These are phyloP conservation scores for Apostasia ramifera DNA, from an alignment of 106 monocot genomes.

Conservation along the genomic window DNA sequence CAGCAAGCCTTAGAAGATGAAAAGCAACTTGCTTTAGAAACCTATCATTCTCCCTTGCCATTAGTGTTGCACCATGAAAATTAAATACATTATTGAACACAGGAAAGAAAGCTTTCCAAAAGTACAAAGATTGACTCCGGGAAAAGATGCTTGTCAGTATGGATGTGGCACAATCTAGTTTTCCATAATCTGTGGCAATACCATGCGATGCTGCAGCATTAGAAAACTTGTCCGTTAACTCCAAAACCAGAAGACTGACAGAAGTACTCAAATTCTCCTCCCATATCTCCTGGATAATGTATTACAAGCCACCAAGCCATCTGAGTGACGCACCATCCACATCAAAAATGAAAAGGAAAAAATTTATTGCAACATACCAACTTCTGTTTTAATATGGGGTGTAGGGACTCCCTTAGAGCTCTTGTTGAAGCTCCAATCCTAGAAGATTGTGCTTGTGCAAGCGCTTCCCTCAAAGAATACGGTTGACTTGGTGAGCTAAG, in stretches of 20 bases:
- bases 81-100: constrained; percentile 73
- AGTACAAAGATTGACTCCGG: constrained; percentile 77
- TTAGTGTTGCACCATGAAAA: constrained; percentile 86
- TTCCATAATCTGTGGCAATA: constrained; percentile 91
- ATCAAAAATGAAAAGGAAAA: not conserved
- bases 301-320: not conserved
- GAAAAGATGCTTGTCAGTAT: constrained; percentile 85
- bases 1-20: constrained; percentile 95
- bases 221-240: constrained; percentile 84
- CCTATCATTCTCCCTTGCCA: constrained; percentile 98
- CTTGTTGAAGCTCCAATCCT: constrained; percentile 81
- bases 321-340: not conserved
- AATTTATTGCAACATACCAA: constrained; percentile 48
- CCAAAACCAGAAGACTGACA: constrained; percentile 88
- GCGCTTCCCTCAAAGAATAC: constrained; percentile 97
- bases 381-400: constrained; percentile 88
- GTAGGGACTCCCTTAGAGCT: constrained; percentile 89
- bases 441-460: constrained; percentile 98
- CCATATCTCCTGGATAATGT: constrained; percentile 82
- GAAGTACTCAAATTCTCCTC: constrained; percentile 96
- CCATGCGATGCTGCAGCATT: constrained; percentile 60
- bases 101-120: constrained; percentile 82
- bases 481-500: constrained; percentile 94
- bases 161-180: constrained; percentile 91
- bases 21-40: constrained; percentile 98